Base-by-base conservation (phyloP, 2,329 filamentous ascomycete genomes). In the Periconia macrospinosa region DNA sequence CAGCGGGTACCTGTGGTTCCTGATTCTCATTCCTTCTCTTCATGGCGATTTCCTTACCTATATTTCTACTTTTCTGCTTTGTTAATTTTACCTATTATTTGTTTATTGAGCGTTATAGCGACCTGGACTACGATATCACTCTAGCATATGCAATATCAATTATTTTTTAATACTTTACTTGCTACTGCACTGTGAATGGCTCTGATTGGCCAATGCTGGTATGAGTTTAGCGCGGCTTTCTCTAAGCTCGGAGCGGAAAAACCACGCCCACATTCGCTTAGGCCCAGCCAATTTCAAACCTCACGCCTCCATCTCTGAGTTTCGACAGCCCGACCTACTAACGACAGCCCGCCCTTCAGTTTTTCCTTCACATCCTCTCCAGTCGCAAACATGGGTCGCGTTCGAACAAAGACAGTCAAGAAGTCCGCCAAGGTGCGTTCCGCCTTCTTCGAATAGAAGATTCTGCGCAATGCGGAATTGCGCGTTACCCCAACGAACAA, bases 391-490 rank as follows among this genome's bases (percentile, higher is more conserved):
- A 81, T 82, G 80, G 80, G 80, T 81, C 80, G 80, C 72, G 80
- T 83, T 72, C 77, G 80, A 62, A 83, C 80, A 56, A 83, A 83
- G 84, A 88, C 86, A 70, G 86, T 89, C 75, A 89, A 89, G 83
- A 87, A 88, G 80, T 89, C 87, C 85, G 92, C 94, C 84, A 99
- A 99, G 90, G 91, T 84, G 91, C 93, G 83, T 53, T 18, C 27
- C n/a, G 17, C 45, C 30, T 43, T 15, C 30, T 19, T n/a, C 18
- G 11, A 14, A 27, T 27, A 8, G 23, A 27, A 27, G 23, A 27
- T 5, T 27, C 23, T 8, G 23, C 23, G 18, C 44, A 17, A 35
- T 44, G 11, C 47, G 20, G 10, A 20, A 43, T 10, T 23, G 20
- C 20, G 46, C 15, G 30, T 30, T 27, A 5, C 3, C 45, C 46